Evolutionary conservation across 108 stramenopile species (phyloP).

Genomic region (Discostella pseudostelligera): DNA sequence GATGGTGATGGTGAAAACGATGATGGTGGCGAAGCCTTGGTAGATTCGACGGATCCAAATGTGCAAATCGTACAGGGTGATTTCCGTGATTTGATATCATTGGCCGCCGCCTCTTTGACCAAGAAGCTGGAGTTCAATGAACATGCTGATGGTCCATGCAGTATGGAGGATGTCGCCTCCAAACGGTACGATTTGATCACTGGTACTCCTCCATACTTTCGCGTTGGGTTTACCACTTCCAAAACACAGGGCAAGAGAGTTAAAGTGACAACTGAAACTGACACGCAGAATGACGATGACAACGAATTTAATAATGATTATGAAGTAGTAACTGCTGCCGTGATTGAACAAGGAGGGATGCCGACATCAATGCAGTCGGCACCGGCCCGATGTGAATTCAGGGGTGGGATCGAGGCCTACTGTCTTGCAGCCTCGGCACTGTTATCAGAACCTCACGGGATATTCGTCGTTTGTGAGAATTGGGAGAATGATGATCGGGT

Average conservation of each 20-base stretch:
- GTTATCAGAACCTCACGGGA: slow-evolving; percentile 29
- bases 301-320: not conserved
- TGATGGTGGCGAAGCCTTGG: not conserved
- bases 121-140: not conserved
- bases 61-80: slow-evolving; percentile 43
- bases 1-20: not conserved
- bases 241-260: not conserved
- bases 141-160: not conserved
- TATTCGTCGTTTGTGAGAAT: slow-evolving; percentile 66
- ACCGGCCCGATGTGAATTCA: slow-evolving; percentile 72
- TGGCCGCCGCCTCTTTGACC: not conserved
- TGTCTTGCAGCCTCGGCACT: slow-evolving; percentile 52
- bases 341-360: slow-evolving; percentile 64
- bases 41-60: slow-evolving; percentile 7
- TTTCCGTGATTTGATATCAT: slow-evolving; percentile 47
- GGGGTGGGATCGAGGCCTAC: slow-evolving; percentile 74
- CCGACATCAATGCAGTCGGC: slow-evolving; percentile 64
- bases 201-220: slow-evolving; percentile 76
- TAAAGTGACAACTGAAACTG: slow-evolving; percentile 15
- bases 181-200: slow-evolving; percentile 54
- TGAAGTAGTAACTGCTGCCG: slow-evolving; percentile 33
- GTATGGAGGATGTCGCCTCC: slow-evolving; percentile 26
- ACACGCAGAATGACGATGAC: slow-evolving; percentile 9
- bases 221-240: slow-evolving; percentile 47
- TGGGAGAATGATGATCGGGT: slow-evolving; percentile 63